phyloP scores from a whole-genome alignment of 2,329 filamentous ascomycete species.

The Aspergillus tanneri region DNA sequence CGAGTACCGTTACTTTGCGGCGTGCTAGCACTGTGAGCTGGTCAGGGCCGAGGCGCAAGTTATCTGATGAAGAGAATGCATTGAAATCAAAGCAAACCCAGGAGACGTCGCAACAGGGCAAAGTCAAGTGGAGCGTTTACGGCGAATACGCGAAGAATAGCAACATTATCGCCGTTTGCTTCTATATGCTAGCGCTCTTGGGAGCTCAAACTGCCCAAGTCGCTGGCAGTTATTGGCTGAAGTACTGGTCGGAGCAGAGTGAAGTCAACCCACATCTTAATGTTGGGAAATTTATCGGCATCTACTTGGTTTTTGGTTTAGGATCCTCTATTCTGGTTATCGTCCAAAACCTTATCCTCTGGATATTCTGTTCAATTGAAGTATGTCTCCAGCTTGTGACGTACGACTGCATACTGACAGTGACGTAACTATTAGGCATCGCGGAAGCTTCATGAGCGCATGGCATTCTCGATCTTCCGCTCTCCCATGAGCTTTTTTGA shows the following conservation, averaged over 20 bases:
- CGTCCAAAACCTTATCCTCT: constrained; percentile 87
- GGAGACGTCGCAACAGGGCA: constrained; percentile 88
- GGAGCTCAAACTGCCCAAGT: constrained; percentile 80
- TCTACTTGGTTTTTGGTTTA: constrained; percentile 94
- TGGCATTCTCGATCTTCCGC: constrained; percentile 96
- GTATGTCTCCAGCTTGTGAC: constrained; percentile 49
- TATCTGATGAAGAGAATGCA: constrained; percentile 72
- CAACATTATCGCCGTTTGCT: constrained; percentile 76
- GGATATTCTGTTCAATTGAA: constrained; percentile 99
- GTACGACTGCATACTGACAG: constrained; percentile 25
- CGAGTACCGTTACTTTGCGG: constrained; percentile 76
- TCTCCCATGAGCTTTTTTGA: constrained; percentile 99
- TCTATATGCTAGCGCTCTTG: constrained; percentile 77
- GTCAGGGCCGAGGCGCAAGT: constrained; percentile 77
- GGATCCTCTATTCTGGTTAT: constrained; percentile 83
- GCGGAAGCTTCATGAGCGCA: constrained; percentile 91
- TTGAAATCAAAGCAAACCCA: constrained; percentile 81
- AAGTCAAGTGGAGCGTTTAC: constrained; percentile 97
- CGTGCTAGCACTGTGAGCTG: constrained; percentile 91
- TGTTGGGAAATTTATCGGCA: constrained; percentile 85
- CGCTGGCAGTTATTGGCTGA: constrained; percentile 86
- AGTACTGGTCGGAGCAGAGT: constrained; percentile 85
- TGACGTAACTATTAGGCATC: constrained; percentile 64
- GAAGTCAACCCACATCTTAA: constrained; percentile 65
- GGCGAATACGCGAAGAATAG: constrained; percentile 91